Conservation (phyloP, 2,329 filamentous ascomycete species). For the Beauveria scarabaeidicola region DNA sequence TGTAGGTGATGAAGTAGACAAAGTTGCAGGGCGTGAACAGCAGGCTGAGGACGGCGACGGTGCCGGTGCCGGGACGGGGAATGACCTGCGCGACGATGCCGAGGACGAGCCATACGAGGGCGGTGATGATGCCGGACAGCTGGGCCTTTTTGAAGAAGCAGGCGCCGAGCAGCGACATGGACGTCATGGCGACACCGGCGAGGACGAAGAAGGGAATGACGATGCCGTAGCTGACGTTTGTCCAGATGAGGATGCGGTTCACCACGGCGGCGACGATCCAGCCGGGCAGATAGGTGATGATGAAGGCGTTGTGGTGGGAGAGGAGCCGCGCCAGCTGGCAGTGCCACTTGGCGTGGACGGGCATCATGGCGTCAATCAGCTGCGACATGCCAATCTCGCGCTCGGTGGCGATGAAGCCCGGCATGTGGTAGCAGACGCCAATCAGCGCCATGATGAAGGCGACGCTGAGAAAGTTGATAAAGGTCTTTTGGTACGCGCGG, state of each 20-base stretch:
- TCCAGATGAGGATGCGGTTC: conserved; percentile 19
- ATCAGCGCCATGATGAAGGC: conserved; percentile 62
- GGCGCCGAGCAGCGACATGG: conserved; percentile 66
- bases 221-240: conserved; percentile 48
- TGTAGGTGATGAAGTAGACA: conserved; percentile 62
- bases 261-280: conserved; percentile 33
- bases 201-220: conserved; percentile 64
- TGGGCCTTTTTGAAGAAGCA: conserved; percentile 75
- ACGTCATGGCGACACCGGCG: conserved; percentile 62
- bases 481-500: conserved; percentile 51
- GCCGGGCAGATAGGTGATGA: conserved; percentile 50
- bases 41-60: conserved; percentile 59
- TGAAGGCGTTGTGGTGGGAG: conserved; percentile 59
- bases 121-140: conserved; percentile 67
- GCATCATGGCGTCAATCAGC: conserved; percentile 68
- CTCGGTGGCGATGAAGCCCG: conserved; percentile 61
- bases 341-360: conserved; percentile 47
- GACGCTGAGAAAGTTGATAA: conserved; percentile 57
- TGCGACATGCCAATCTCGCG: conserved; percentile 63
- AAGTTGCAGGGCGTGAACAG: conserved; percentile 79
- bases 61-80: conserved; percentile 47
- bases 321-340: conserved; percentile 30
- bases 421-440: conserved; percentile 63
- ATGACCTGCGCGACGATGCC: conserved; percentile 72
- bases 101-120: conserved; percentile 60